Conservation (phyloP, 768 basidiomycete genomes). For the Lyophyllum atratum region DNA sequence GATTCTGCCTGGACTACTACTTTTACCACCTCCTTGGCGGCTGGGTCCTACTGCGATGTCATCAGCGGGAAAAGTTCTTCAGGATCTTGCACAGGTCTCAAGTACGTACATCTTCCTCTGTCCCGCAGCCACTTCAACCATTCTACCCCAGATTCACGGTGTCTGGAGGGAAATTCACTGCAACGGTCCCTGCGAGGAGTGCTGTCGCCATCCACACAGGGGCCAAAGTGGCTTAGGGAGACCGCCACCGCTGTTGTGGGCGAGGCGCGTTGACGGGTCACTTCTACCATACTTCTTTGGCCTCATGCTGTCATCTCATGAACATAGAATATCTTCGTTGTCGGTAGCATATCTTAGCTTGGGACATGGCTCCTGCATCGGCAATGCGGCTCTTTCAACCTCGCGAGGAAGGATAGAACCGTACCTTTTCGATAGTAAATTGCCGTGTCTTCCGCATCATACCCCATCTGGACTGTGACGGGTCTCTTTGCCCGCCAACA, state of each 20-base stretch:
- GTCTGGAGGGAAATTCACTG: conserved; percentile 49
- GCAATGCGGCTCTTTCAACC: conserved; percentile 35
- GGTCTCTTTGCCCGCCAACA: conserved; percentile 50
- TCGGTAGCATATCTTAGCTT: conserved; percentile 56
- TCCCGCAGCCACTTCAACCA: neutral
- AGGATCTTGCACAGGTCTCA: conserved; percentile 50
- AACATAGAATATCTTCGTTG: conserved; percentile 58
- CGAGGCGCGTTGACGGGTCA: conserved; percentile 37
- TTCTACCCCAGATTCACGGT: conserved; percentile 43
- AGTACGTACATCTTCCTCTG: conserved; percentile 35
- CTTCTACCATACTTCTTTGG: neutral
- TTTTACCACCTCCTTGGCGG: conserved; percentile 59
- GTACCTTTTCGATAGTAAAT: conserved; percentile 32
- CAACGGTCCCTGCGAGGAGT: conserved; percentile 49
- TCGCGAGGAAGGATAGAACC: neutral
- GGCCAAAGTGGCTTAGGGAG: conserved; percentile 42
- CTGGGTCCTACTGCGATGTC: conserved; percentile 66
- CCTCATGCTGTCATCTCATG: neutral
- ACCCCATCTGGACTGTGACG: conserved; percentile 57
- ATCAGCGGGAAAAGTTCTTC: conserved; percentile 44
- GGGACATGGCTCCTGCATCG: conserved; percentile 47
- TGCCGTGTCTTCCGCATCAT: conserved; percentile 49
- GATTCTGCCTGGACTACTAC: conserved; percentile 56
- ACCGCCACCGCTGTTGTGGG: conserved; percentile 59
- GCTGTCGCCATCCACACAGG: conserved; percentile 61